A percentile compares a stretch with the other conserved stretches of the same genome.
Evolutionary conservation across 768 basidiomycete species (phyloP).

Genomic region (Tulasnella sp.): DNA sequence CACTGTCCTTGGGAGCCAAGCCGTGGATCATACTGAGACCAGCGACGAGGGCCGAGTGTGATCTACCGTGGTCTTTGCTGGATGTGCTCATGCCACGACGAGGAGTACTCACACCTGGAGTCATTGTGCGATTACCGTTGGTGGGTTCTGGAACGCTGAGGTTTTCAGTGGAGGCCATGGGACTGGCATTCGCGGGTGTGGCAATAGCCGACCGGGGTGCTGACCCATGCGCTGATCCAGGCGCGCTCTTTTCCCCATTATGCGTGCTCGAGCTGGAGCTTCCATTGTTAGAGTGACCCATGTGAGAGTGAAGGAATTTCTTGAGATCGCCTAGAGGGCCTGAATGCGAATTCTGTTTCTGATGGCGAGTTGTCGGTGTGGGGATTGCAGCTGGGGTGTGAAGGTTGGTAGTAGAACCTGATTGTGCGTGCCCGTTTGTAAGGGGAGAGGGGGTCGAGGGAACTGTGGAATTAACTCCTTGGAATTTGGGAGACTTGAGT

Average conservation of each 20-base stretch:
- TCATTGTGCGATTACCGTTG: not conserved
- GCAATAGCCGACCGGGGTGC: not conserved
- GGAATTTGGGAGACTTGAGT: not conserved
- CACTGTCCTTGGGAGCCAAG: not conserved
- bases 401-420: not conserved
- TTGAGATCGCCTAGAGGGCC: slow-evolving; percentile 87
- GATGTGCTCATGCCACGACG: not conserved
- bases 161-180: not conserved
- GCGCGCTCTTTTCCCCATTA: not conserved
- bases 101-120: not conserved
- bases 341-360: slow-evolving; percentile 32
- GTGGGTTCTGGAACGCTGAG: not conserved
- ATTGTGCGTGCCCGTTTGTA: not conserved
- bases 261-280: slow-evolving; percentile 17
- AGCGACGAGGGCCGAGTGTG: slow-evolving; percentile 1
- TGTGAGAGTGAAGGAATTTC: slow-evolving; percentile 89
- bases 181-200: not conserved
- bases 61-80: not conserved
- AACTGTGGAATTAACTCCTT: not conserved
- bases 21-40: slow-evolving; percentile 8
- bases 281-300: slow-evolving; percentile 42
- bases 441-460: not conserved
- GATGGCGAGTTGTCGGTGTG: slow-evolving; percentile 18
- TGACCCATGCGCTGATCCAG: not conserved
- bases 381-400: slow-evolving; percentile 14